Conservation (phyloP, 2,329 filamentous ascomycete genomes). For the Drechslerella stenobrocha region DNA sequence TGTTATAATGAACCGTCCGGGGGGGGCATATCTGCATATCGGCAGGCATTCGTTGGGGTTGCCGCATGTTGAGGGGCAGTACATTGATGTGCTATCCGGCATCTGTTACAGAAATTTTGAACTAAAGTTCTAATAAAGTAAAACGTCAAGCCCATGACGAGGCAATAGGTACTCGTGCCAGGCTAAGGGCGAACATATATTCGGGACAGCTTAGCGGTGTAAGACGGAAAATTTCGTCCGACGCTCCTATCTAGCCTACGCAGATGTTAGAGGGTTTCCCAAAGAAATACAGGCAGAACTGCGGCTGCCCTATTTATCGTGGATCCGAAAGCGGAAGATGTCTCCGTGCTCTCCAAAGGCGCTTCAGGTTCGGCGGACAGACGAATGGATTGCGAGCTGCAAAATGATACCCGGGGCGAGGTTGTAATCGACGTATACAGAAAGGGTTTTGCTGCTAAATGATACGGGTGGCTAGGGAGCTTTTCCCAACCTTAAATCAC, state of each 20-base stretch:
- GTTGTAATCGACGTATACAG: background rate
- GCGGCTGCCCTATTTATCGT: background rate
- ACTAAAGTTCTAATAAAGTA: too few species aligned
- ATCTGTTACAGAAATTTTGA: constrained; percentile 4
- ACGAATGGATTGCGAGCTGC: background rate
- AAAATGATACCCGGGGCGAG: background rate
- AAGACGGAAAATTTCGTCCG: constrained; percentile 46
- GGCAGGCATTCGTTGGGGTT: constrained; percentile 8
- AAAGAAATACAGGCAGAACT: background rate
- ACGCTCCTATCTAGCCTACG: constrained; percentile 21
- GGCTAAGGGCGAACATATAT: background rate
- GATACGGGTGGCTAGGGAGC: constrained; percentile 1
- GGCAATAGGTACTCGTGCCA: background rate
- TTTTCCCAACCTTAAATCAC: constrained; percentile 1
- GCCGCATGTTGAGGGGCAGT: background rate
- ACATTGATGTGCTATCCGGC: background rate
- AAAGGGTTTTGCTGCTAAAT: background rate
- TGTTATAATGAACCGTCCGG: constrained; percentile 3
- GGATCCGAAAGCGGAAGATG: constrained; percentile 3
- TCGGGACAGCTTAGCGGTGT: background rate
- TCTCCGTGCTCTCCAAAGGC: background rate
- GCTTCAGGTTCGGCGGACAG: background rate
- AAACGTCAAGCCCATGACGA: too few species aligned
- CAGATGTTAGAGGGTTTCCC: background rate
- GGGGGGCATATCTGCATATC: background rate